Percentiles rank a stretch among this genome's conserved stretches.
These are phyloP conservation scores for Solanum okadae DNA, from an alignment of 257 asterid genomes.

Conservation along the genomic window DNA sequence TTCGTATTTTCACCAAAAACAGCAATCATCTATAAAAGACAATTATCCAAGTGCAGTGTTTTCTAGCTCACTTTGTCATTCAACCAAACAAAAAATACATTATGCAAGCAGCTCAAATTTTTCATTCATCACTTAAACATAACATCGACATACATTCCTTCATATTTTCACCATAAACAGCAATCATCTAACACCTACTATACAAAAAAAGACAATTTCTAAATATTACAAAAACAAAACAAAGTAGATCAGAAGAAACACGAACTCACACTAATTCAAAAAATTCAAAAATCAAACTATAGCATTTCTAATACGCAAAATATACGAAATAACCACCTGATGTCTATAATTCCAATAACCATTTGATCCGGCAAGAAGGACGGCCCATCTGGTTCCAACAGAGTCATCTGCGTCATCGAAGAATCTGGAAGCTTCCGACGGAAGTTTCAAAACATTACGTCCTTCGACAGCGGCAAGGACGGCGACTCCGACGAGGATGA, in stretches of 20 bases:
- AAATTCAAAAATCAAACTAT: background rate
- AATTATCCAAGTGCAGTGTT: background rate
- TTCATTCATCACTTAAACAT: background rate
- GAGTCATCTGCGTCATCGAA: conserved; percentile 31
- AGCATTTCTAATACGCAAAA: background rate
- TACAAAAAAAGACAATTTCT: background rate
- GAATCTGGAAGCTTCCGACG: conserved; percentile 59
- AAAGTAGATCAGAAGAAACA: background rate
- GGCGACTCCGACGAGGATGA: conserved; percentile 40
- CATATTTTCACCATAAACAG: background rate
- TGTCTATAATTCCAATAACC: conserved; percentile 98
- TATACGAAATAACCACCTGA: conserved; percentile 64
- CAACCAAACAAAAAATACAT: background rate
- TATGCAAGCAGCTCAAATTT: background rate
- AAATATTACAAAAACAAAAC: background rate
- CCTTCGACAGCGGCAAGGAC: conserved; percentile 29
- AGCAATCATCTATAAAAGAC: background rate
- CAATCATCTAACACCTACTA: background rate
- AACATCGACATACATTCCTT: background rate
- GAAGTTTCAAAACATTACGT: conserved; percentile 52
- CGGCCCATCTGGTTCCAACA: conserved; percentile 91
- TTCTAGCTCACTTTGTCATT: background rate
- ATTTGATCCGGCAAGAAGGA: conserved; percentile 79
- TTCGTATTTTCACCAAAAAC: background rate
- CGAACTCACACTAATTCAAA: background rate